A percentile compares a stretch with the other conserved stretches of the same genome.
Evolutionary conservation across 1,139 yeast genomes (phyloP).

Genomic region (Candida sanyaensis): DNA sequence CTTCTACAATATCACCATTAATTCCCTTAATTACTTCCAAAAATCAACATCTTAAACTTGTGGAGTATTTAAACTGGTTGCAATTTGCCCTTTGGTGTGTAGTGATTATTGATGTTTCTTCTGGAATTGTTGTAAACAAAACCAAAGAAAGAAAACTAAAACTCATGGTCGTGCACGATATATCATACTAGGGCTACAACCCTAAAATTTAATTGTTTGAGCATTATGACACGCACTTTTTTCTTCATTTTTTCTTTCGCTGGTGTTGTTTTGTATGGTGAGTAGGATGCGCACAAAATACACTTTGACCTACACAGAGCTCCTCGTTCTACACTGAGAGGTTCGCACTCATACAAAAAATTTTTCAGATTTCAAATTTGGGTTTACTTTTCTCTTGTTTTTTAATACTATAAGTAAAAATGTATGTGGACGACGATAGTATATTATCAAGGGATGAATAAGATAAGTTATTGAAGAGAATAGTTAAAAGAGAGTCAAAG

Average conservation of each 20-base stretch:
- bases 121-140: too few relatives aligned
- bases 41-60: too few relatives aligned
- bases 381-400: conserved; percentile 11
- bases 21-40: too few relatives aligned
- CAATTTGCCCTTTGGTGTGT: neutral
- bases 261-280: neutral
- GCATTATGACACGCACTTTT: conserved; percentile 3
- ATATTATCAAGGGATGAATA: neutral
- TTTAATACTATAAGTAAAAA: conserved; percentile 9
- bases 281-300: neutral
- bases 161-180: neutral
- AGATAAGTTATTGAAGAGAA: neutral
- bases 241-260: neutral
- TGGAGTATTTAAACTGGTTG: neutral
- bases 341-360: conserved; percentile 11
- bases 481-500: neutral
- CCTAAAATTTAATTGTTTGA: neutral
- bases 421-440: conserved; percentile 11
- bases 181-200: conserved; percentile 5
- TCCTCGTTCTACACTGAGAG: neutral
- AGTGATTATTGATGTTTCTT: too few relatives aligned
- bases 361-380: conserved; percentile 10
- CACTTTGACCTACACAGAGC: neutral
- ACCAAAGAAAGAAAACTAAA: neutral
- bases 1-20: too few relatives aligned